These are phyloP conservation scores for Herpotrichia juniperi DNA, from an alignment of 2,329 filamentous ascomycete genomes.

Conservation along the genomic window DNA sequence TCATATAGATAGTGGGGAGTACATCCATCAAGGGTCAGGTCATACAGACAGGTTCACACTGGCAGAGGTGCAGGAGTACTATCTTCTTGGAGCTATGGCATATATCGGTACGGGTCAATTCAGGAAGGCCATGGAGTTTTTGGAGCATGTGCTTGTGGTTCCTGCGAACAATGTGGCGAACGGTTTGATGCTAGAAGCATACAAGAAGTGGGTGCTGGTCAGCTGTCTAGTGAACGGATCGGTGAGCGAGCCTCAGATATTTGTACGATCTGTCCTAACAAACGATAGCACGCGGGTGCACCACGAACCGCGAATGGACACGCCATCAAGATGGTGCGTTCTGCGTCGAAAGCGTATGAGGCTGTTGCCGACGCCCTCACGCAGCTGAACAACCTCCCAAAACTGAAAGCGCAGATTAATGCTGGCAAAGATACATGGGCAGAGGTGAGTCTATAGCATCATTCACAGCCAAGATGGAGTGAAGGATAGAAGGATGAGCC, in stretches of 20 bases:
- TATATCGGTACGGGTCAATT: slow-evolving; percentile 53
- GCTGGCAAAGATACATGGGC: slow-evolving; percentile 66
- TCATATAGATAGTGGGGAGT: slow-evolving; percentile 56
- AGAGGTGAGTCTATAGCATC: slow-evolving; percentile 51
- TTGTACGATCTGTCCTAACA: background rate
- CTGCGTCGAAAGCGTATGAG: slow-evolving; percentile 72
- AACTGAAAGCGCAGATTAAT: slow-evolving; percentile 69
- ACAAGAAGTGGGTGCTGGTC: slow-evolving; percentile 88
- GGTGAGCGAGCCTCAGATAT: slow-evolving; percentile 41
- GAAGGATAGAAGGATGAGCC: no score
- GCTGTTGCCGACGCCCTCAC: slow-evolving; percentile 71
- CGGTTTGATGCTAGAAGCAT: slow-evolving; percentile 83
- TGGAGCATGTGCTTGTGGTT: slow-evolving; percentile 60
- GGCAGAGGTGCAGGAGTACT: slow-evolving; percentile 61
- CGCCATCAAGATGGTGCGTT: slow-evolving; percentile 63
- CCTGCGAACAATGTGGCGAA: slow-evolving; percentile 72
- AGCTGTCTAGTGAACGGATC: slow-evolving; percentile 74
- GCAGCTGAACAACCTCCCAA: slow-evolving; percentile 54
- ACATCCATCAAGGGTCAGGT: slow-evolving; percentile 64
- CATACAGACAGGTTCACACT: slow-evolving; percentile 63
- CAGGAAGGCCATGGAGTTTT: slow-evolving; percentile 51
- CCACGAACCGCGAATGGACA: slow-evolving; percentile 63
- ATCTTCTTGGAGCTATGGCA: slow-evolving; percentile 56
- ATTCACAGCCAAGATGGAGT: no score
- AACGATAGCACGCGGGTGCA: slow-evolving; percentile 28